Evolutionary conservation across 768 basidiomycete genomes (phyloP).

Genomic region (Tylopilus balloui): DNA sequence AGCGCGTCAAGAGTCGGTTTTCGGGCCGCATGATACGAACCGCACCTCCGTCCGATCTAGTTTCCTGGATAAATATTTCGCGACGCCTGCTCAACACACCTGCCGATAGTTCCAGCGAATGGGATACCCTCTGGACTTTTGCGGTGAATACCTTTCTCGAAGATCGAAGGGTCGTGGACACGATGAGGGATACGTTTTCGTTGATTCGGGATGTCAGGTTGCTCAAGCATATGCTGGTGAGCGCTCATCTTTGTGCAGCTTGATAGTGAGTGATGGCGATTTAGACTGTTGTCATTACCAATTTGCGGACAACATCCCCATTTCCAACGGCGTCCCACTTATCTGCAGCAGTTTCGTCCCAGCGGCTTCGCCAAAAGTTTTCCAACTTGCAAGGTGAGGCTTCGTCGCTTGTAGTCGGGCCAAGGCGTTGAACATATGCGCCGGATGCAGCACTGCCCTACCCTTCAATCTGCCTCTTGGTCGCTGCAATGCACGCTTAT

Average conservation of each 20-base stretch:
- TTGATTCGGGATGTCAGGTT: slow-evolving; percentile 57
- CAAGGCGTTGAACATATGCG: not conserved
- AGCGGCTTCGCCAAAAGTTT: slow-evolving; percentile 55
- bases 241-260: slow-evolving; percentile 21
- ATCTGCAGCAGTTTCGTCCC: slow-evolving; percentile 39
- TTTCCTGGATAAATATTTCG: slow-evolving; percentile 49
- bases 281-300: slow-evolving; percentile 43
- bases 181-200: slow-evolving; percentile 56
- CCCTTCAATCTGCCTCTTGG: slow-evolving; percentile 74
- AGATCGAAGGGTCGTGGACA: slow-evolving; percentile 42
- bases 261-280: slow-evolving; percentile 5
- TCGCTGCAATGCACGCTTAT: slow-evolving; percentile 75
- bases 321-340: slow-evolving; percentile 48
- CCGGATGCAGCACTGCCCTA: slow-evolving; percentile 59
- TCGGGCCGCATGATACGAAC: slow-evolving; percentile 87
- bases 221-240: slow-evolving; percentile 58
- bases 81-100: slow-evolving; percentile 39
- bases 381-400: slow-evolving; percentile 50
- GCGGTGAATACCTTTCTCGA: slow-evolving; percentile 55
- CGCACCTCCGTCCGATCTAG: slow-evolving; percentile 49
- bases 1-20: slow-evolving; percentile 96
- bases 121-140: slow-evolving; percentile 56
- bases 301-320: slow-evolving; percentile 48
- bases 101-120: slow-evolving; percentile 38
- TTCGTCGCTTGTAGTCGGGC: not conserved